These are phyloP conservation scores for Poronia punctata DNA, from an alignment of 495 filamentous ascomycete genomes.

Conservation along the genomic window DNA sequence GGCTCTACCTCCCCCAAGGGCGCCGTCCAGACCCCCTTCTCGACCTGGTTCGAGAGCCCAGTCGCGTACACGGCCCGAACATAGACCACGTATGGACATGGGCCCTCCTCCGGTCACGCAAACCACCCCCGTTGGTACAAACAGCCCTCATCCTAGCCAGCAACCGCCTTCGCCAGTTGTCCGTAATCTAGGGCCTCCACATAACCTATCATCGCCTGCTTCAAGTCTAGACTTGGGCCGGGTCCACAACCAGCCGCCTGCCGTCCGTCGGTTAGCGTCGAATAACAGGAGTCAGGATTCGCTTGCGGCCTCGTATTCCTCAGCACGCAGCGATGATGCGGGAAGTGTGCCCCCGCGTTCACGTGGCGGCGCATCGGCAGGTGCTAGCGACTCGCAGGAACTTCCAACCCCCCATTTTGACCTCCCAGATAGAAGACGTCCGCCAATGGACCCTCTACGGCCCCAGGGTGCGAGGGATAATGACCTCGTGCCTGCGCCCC, in stretches of 20 bases:
- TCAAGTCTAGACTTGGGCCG: constrained; percentile 40
- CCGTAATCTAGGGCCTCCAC: constrained; percentile 27
- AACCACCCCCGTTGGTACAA: not conserved
- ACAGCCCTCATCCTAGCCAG: constrained; percentile 16
- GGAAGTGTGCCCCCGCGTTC: constrained; percentile 42
- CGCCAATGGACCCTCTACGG: constrained; percentile 45
- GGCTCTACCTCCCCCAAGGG: constrained; percentile 13
- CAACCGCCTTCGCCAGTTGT: constrained; percentile 18
- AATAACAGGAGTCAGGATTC: constrained; percentile 53
- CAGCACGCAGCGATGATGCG: constrained; percentile 41
- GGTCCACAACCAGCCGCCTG: constrained; percentile 32
- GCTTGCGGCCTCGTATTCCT: constrained; percentile 34
- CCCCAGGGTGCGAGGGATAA: constrained; percentile 31
- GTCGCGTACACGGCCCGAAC: constrained; percentile 11
- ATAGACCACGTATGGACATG: constrained; percentile 4
- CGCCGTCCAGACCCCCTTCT: constrained; percentile 11
- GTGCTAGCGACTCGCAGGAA: constrained; percentile 29
- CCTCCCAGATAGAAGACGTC: constrained; percentile 45
- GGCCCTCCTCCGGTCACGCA: not conserved
- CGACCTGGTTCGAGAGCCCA: constrained; percentile 5
- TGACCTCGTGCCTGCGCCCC: constrained; percentile 45
- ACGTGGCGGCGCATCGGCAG: constrained; percentile 37
- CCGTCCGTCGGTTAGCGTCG: constrained; percentile 39
- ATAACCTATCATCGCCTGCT: constrained; percentile 35
- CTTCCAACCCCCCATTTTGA: constrained; percentile 33